These are phyloP conservation scores for Diutina pseudorugosa DNA, from an alignment of 1,139 yeast genomes.

Conservation along the genomic window DNA sequence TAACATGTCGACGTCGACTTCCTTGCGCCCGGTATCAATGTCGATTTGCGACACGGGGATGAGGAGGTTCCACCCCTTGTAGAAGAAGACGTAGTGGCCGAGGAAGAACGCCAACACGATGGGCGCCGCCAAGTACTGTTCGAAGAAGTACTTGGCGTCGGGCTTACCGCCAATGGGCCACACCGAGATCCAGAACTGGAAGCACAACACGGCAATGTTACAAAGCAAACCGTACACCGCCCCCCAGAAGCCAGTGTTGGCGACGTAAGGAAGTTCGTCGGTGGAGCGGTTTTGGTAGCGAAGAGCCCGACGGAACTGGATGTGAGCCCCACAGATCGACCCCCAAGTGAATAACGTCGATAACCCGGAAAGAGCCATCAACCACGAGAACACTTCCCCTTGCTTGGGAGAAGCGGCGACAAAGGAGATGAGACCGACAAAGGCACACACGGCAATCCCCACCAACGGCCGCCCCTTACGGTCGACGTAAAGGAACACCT, in stretches of 20 bases:
- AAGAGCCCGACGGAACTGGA: conserved; percentile 28
- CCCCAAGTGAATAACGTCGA: conserved; percentile 34
- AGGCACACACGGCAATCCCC: conserved; percentile 22
- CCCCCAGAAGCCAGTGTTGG: conserved; percentile 28
- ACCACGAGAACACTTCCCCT: conserved; percentile 27
- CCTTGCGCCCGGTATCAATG: conserved; percentile 15
- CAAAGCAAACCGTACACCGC: conserved; percentile 21
- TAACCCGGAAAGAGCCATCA: conserved; percentile 29
- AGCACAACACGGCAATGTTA: conserved; percentile 19
- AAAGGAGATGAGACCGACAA: conserved; percentile 29
- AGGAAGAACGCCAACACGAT: conserved; percentile 45
- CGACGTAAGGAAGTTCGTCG: conserved; percentile 25
- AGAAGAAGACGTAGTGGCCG: conserved; percentile 41
- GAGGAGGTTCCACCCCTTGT: conserved; percentile 32
- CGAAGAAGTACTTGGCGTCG: conserved; percentile 37
- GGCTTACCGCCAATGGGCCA: conserved; percentile 24
- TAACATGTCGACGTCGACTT: conserved; percentile 12
- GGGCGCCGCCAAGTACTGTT: conserved; percentile 50
- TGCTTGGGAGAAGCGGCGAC: conserved; percentile 29
- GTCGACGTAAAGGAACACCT: conserved; percentile 24
- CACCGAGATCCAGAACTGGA: conserved; percentile 32
- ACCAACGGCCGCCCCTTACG: conserved; percentile 30
- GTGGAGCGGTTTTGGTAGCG: conserved; percentile 17
- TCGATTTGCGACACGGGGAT: conserved; percentile 15
- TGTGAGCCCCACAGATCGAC: conserved; percentile 25